phyloP scores from a whole-genome alignment of 768 basidiomycete species.

The Naganishia vishniacii region DNA sequence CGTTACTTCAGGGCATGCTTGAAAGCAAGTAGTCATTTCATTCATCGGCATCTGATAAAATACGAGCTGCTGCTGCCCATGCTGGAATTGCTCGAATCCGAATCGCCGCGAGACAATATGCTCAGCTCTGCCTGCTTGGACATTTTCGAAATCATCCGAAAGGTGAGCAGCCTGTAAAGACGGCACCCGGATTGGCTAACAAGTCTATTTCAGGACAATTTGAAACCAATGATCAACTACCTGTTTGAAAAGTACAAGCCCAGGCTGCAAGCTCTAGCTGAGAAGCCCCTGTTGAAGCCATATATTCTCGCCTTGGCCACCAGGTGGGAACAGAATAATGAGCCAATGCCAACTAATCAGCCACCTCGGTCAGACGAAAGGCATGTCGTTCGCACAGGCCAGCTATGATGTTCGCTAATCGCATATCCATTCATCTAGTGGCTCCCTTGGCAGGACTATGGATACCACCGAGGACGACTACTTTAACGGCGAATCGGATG shows the following conservation, averaged over 20 bases:
- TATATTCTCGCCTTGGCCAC: constrained; percentile 38
- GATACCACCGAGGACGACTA: constrained; percentile 86
- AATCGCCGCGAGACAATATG: constrained; percentile 82
- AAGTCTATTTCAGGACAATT: constrained; percentile 88
- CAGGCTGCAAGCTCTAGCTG: constrained; percentile 61
- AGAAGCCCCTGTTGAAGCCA: constrained; percentile 61
- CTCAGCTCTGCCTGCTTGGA: constrained; percentile 93
- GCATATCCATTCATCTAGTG: neutral
- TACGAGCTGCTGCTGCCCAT: constrained; percentile 77
- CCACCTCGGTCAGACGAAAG: constrained; percentile 53
- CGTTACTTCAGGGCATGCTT: constrained; percentile 84
- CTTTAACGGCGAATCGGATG: constrained; percentile 84
- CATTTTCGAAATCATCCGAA: constrained; percentile 83
- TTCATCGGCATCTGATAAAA: constrained; percentile 74
- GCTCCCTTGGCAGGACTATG: constrained; percentile 48
- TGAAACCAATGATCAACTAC: constrained; percentile 74
- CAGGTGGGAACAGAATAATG: constrained; percentile 82
- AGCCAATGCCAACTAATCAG: constrained; percentile 52
- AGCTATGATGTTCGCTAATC: too few relatives aligned
- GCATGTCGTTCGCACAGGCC: neutral
- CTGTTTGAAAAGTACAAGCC: constrained; percentile 73
- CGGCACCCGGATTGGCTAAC: too few relatives aligned
- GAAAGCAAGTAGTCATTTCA: constrained; percentile 59
- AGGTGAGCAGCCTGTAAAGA: constrained; percentile 55
- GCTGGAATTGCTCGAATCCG: constrained; percentile 72